These are phyloP conservation scores for Colletotrichum cuscutae DNA, from an alignment of 2,329 filamentous ascomycete species.

Conservation along the genomic window DNA sequence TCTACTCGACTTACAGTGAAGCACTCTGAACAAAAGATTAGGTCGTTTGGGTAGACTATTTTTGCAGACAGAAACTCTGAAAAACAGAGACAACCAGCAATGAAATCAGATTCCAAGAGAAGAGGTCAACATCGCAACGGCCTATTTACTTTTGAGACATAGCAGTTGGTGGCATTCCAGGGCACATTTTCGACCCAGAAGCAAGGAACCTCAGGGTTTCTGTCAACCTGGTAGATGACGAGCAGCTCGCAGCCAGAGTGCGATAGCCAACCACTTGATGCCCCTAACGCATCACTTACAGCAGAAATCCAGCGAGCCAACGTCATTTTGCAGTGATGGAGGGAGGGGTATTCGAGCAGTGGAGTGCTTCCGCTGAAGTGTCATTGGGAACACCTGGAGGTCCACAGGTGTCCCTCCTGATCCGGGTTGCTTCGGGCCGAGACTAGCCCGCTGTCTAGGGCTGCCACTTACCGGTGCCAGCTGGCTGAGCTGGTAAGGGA, in stretches of 20 bases:
- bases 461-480: conserved; percentile 18
- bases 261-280: neutral
- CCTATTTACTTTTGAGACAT: neutral
- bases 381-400: conserved; percentile 3
- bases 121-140: neutral
- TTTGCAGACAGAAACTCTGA: neutral
- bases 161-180: neutral
- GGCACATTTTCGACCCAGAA: neutral
- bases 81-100: neutral
- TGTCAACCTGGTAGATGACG: neutral
- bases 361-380: conserved; percentile 3
- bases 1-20: neutral
- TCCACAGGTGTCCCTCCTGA: neutral
- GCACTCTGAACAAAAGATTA: neutral
- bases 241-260: neutral
- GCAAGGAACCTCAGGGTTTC: neutral
- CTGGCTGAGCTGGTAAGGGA: neutral
- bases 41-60: too few species aligned
- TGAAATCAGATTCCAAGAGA: neutral
- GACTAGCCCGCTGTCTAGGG: neutral
- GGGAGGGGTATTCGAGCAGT: conserved; percentile 26
- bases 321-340: conserved; percentile 35
- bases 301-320: conserved; percentile 16
- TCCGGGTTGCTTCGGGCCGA: conserved; percentile 28
- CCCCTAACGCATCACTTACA: conserved; percentile 30